Conservation (phyloP, 129 eudicot species). For the Logfia minima region DNA sequence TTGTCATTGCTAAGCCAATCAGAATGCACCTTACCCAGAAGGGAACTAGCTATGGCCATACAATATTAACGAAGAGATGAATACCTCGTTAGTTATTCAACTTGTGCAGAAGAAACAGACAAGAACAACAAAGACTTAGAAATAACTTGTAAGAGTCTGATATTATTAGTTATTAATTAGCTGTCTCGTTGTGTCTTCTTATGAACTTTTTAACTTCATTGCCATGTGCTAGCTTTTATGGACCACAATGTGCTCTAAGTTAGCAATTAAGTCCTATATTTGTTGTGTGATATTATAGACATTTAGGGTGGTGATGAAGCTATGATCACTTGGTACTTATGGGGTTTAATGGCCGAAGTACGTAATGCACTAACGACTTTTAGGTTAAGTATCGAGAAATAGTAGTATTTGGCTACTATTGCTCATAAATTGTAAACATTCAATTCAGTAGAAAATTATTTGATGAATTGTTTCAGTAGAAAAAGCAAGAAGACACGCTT, state of each 20-base stretch:
- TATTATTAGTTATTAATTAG: slow-evolving; percentile 13
- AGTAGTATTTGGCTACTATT: neutral
- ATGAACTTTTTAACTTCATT: slow-evolving; percentile 18
- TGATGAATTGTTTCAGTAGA: no score
- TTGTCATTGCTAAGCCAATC: slow-evolving; percentile 27
- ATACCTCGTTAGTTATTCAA: neutral
- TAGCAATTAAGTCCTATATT: neutral
- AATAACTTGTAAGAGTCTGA: slow-evolving; percentile 1
- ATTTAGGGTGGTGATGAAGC: neutral
- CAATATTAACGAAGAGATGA: neutral
- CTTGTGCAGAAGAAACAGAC: slow-evolving; percentile 2
- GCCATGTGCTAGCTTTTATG: slow-evolving; percentile 29
- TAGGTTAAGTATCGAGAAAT: neutral
- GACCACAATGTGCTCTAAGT: slow-evolving; percentile 21
- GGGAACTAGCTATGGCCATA: slow-evolving; percentile 29
- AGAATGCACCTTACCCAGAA: slow-evolving; percentile 29
- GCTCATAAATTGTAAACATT: neutral
- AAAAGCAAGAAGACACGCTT: no score
- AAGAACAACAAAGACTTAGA: neutral
- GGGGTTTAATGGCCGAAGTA: neutral
- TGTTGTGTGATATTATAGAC: neutral
- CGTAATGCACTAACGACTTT: neutral
- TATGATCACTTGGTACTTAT: neutral
- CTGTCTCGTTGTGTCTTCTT: slow-evolving; percentile 27
- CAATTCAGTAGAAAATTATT: neutral